Conservation (phyloP, 75 land plant genomes). For the Pinus taeda region DNA sequence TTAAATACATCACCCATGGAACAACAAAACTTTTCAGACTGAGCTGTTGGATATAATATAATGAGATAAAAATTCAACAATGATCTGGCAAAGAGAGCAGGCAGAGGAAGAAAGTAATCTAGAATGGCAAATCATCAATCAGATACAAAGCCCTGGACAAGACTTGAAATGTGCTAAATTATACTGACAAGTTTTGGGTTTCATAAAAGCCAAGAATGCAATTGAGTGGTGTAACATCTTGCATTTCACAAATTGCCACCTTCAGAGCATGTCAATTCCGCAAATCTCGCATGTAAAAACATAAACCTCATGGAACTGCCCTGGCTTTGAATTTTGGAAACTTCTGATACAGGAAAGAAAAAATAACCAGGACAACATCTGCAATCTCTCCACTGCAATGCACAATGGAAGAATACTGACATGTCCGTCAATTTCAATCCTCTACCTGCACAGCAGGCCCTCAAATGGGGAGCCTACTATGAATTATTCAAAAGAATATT, state of each 20-base stretch:
- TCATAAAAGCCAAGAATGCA: slow-evolving; percentile 5
- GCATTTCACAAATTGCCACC: not conserved
- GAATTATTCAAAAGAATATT: slow-evolving; percentile 29
- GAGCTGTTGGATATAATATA: slow-evolving; percentile 1
- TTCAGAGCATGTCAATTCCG: slow-evolving; percentile 3
- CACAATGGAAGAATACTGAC: not conserved
- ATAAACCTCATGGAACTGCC: slow-evolving; percentile 7
- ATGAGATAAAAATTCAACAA: slow-evolving; percentile 5
- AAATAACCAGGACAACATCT: not conserved
- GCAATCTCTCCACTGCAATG: slow-evolving; percentile 1
- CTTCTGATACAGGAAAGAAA: not conserved
- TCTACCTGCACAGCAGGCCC: slow-evolving; percentile 21
- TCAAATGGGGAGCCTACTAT: slow-evolving; percentile 37
- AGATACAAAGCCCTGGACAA: slow-evolving; percentile 1
- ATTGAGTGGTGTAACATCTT: not conserved
- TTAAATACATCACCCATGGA: not conserved
- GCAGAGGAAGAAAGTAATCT: not conserved
- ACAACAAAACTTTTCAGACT: slow-evolving; percentile 1
- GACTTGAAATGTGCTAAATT: slow-evolving; percentile 4
- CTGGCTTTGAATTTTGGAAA: not conserved
- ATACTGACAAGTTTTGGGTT: slow-evolving; percentile 7
- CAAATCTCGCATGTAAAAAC: not conserved
- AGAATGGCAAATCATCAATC: not conserved
- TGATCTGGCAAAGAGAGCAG: not conserved
- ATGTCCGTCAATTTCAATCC: not conserved